phyloP scores from a whole-genome alignment of 2,329 filamentous ascomycete species.

The Curvularia lunata region DNA sequence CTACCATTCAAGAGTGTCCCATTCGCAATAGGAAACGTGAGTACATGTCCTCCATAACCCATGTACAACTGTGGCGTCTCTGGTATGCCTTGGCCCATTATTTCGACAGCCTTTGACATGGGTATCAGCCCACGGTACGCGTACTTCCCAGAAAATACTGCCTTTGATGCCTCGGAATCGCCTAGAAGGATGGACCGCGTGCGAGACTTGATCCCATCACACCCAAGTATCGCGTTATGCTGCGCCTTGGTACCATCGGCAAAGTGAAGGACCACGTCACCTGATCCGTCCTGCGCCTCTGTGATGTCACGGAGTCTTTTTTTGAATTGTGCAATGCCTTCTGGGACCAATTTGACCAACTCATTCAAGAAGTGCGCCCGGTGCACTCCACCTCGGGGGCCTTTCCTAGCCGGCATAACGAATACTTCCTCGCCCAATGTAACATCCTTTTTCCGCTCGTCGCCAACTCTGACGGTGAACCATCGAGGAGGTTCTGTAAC shows the following conservation, averaged over 20 bases:
- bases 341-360: constrained; percentile 56
- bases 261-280: constrained; percentile 48
- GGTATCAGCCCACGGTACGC: constrained; percentile 68
- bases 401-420: constrained; percentile 32
- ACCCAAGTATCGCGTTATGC: constrained; percentile 62
- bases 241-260: constrained; percentile 53
- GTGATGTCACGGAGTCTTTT: constrained; percentile 46
- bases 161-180: constrained; percentile 46
- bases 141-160: constrained; percentile 64
- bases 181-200: constrained; percentile 62
- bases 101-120: constrained; percentile 59
- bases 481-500: constrained; percentile 26
- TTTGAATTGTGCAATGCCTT: constrained; percentile 49
- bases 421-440: constrained; percentile 30
- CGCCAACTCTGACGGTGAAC: constrained; percentile 35
- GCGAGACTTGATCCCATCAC: constrained; percentile 68
- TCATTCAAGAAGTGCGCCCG: constrained; percentile 59
- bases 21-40: constrained; percentile 8
- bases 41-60: constrained; percentile 60
- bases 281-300: constrained; percentile 31
- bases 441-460: constrained; percentile 30
- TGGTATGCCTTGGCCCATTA: constrained; percentile 58
- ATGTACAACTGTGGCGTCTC: constrained; percentile 62
- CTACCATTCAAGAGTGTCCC: constrained; percentile 3
- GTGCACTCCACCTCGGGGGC: constrained; percentile 50